Evolutionary conservation across 164 flowering plant species (phyloP).

Genomic region (Berberis vulgaris): DNA sequence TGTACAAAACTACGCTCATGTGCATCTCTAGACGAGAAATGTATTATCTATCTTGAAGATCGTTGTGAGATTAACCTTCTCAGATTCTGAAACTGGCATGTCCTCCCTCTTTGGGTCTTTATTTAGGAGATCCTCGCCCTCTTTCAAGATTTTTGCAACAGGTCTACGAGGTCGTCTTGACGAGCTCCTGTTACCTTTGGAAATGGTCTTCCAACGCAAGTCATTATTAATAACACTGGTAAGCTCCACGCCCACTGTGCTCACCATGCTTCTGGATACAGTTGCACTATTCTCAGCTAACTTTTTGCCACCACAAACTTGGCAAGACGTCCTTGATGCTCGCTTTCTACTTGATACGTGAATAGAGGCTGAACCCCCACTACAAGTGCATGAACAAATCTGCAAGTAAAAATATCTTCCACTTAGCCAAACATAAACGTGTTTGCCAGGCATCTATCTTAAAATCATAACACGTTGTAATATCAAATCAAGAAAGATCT

Average conservation of each 20-base stretch:
- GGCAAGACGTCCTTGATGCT: constrained; percentile 15
- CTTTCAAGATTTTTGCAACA: constrained; percentile 14
- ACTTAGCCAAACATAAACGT: not conserved
- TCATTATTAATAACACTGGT: constrained; percentile 22
- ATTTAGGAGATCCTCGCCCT: constrained; percentile 14
- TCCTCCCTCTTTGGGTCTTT: constrained; percentile 21
- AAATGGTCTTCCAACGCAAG: constrained; percentile 27
- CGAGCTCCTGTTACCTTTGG: constrained; percentile 24
- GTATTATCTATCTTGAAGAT: too few species aligned
- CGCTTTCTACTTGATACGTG: constrained; percentile 10
- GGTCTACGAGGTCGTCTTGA: constrained; percentile 24
- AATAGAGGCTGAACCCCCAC: constrained; percentile 19
- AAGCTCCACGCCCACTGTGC: constrained; percentile 25
- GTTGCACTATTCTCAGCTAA: constrained; percentile 19
- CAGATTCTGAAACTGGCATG: constrained; percentile 48
- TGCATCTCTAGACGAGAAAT: not conserved
- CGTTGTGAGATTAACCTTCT: constrained; percentile 36
- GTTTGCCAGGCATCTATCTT: not conserved
- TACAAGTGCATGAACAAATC: constrained; percentile 26
- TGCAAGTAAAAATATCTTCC: constrained; percentile 9
- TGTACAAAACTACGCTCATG: not conserved
- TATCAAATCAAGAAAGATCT: not conserved
- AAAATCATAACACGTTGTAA: not conserved
- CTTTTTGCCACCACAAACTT: constrained; percentile 22
- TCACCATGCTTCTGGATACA: constrained; percentile 25